Evolutionary conservation across 768 basidiomycete genomes (phyloP).

Genomic region (Psilocybe cyanescens): DNA sequence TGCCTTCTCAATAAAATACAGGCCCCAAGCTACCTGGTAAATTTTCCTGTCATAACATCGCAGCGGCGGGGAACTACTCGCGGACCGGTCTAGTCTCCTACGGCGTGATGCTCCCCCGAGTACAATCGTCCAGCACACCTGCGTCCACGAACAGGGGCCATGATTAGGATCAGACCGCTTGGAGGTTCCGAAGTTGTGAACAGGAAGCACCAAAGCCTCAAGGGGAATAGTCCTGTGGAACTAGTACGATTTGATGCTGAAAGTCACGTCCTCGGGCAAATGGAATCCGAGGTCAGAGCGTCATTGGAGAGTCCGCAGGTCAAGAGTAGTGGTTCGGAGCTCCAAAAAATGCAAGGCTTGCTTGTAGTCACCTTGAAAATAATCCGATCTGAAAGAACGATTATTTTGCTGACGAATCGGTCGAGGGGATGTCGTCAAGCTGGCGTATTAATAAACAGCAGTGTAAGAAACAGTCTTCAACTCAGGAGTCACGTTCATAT

Average conservation of each 20-base stretch:
- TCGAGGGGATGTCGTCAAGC: too few species aligned
- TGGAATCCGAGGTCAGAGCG: slow-evolving; percentile 8
- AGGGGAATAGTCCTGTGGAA: neutral
- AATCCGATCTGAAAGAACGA: too few species aligned
- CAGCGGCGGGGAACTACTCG: neutral
- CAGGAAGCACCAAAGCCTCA: neutral
- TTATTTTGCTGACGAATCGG: too few species aligned
- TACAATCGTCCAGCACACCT: neutral
- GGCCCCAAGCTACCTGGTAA: too few species aligned
- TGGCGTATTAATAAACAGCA: too few species aligned
- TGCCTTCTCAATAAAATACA: too few species aligned
- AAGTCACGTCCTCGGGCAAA: neutral
- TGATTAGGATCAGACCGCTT: neutral
- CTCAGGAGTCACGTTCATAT: too few species aligned
- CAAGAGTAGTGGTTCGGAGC: neutral
- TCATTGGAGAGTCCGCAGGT: neutral
- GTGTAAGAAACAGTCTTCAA: too few species aligned
- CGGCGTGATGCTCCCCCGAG: too few species aligned
- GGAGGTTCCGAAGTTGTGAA: slow-evolving; percentile 1
- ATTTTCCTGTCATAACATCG: too few species aligned
- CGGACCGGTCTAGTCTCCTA: neutral
- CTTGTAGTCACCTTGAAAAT: too few species aligned
- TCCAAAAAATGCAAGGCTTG: neutral
- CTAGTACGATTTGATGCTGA: slow-evolving; percentile 7
- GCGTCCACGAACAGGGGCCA: neutral